Percentiles rank a stretch among this genome's conserved stretches.
phyloP scores from a whole-genome alignment of 2,329 filamentous ascomycete genomes.

The Neodidymelliopsis sp. region DNA sequence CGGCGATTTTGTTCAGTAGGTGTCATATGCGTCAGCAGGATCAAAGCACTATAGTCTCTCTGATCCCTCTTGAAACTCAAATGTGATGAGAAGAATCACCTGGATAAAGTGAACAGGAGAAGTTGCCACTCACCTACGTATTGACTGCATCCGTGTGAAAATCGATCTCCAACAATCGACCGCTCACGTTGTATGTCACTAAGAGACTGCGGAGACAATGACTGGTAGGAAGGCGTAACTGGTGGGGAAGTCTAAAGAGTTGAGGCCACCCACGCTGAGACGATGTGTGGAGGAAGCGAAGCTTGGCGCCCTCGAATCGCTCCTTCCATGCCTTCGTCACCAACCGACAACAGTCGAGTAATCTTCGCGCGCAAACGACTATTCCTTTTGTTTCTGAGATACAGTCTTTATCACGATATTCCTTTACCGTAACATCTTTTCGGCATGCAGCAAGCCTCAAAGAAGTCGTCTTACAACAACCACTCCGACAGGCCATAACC shows the following conservation, averaged over 20 bases:
- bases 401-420: too few species aligned
- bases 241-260: not conserved
- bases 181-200: too few species aligned
- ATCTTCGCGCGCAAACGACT: too few species aligned
- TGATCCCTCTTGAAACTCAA: slow-evolving; percentile 49
- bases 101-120: not conserved
- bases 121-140: not conserved
- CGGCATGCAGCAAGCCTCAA: not conserved
- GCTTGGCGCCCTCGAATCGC: slow-evolving; percentile 3
- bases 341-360: too few species aligned
- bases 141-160: not conserved
- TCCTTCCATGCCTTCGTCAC: not conserved
- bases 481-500: too few species aligned
- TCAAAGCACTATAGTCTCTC: slow-evolving; percentile 40
- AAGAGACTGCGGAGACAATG: too few species aligned
- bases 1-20: not conserved
- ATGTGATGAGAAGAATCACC: slow-evolving; percentile 36
- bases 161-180: not conserved
- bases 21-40: slow-evolving; percentile 33
- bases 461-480: too few species aligned
- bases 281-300: slow-evolving; percentile 7
- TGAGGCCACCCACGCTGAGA: slow-evolving; percentile 5
- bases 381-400: too few species aligned
- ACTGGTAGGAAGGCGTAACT: not conserved
- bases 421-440: too few species aligned